A percentile compares a stretch with the other conserved stretches of the same genome.
phyloP scores from a whole-genome alignment of 2,329 filamentous ascomycete species.

The Alternaria consortialis region DNA sequence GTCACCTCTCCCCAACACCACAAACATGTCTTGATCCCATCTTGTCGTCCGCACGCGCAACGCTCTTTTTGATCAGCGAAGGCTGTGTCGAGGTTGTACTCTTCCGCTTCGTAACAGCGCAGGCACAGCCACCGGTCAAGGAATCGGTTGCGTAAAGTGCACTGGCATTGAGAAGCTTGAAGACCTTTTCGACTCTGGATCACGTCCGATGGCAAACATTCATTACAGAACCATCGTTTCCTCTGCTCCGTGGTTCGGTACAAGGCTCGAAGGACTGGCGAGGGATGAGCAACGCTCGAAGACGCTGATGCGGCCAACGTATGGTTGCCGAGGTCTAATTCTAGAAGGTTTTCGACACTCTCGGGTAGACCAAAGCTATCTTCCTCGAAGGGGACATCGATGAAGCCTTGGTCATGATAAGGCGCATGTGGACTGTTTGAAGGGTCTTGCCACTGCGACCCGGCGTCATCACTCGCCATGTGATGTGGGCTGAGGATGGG shows the following conservation, averaged over 20 bases:
- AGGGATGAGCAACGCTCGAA: conserved; percentile 33
- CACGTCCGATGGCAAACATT: conserved; percentile 5
- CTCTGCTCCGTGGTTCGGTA: conserved; percentile 34
- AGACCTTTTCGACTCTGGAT: neutral
- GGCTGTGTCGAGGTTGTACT: conserved; percentile 5
- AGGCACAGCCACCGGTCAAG: conserved; percentile 36
- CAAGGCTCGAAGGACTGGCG: conserved; percentile 38
- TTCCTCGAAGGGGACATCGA: conserved; percentile 40
- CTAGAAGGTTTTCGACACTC: conserved; percentile 36
- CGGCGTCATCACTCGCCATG: conserved; percentile 12
- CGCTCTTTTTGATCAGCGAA: conserved; percentile 6
- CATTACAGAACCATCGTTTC: conserved; percentile 22
- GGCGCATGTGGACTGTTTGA: conserved; percentile 12
- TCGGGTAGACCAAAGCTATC: conserved; percentile 30
- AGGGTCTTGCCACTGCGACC: conserved; percentile 20
- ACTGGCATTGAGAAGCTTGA: conserved; percentile 19
- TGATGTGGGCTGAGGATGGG: conserved; percentile 43
- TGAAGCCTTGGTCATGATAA: conserved; percentile 45
- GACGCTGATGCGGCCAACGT: conserved; percentile 27
- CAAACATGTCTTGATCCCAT: conserved; percentile 18
- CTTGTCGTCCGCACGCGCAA: conserved; percentile 20
- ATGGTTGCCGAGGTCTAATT: conserved; percentile 33
- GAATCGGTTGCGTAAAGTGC: conserved; percentile 28
- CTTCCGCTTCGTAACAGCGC: conserved; percentile 29
- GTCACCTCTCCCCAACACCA: conserved; percentile 28